A percentile compares a stretch with the other conserved stretches of the same genome.
phyloP scores from a whole-genome alignment of 2,329 filamentous ascomycete species.

The Fusarium xylarioides region DNA sequence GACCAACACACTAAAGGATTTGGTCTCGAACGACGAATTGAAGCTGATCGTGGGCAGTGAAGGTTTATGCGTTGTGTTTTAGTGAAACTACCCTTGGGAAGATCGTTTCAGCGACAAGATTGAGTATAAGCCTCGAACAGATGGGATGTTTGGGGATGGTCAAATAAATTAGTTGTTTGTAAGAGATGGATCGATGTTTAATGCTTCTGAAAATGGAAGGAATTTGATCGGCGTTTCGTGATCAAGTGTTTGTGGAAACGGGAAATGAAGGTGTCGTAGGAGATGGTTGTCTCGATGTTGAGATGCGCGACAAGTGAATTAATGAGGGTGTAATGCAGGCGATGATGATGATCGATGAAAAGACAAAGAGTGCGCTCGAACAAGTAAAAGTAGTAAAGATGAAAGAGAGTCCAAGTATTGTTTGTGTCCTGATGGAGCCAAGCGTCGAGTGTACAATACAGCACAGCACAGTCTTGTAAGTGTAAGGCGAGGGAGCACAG shows the following conservation, averaged over 20 bases:
- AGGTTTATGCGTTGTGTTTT: slow-evolving; percentile 17
- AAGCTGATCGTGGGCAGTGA: not conserved
- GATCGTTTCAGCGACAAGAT: slow-evolving; percentile 12
- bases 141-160: not conserved
- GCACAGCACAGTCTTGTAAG: not conserved
- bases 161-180: slow-evolving; percentile 7
- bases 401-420: slow-evolving; percentile 18
- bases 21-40: not conserved
- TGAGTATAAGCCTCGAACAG: not conserved
- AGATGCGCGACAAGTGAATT: slow-evolving; percentile 7
- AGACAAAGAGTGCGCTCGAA: not conserved
- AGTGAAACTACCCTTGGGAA: slow-evolving; percentile 22
- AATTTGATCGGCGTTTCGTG: slow-evolving; percentile 21
- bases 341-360: not conserved
- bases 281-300: slow-evolving; percentile 1
- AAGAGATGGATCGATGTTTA: not conserved
- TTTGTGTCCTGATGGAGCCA: slow-evolving; percentile 3
- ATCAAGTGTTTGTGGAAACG: not conserved
- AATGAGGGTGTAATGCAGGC: not conserved
- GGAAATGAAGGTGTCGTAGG: slow-evolving; percentile 22
- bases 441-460: not conserved
- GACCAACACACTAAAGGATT: slow-evolving; percentile 22
- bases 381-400: not conserved
- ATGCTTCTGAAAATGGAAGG: slow-evolving; percentile 1
- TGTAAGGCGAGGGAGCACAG: slow-evolving; percentile 39